These are phyloP conservation scores for Candida ponderosae DNA, from an alignment of 805 yeast genomes.

Conservation along the genomic window DNA sequence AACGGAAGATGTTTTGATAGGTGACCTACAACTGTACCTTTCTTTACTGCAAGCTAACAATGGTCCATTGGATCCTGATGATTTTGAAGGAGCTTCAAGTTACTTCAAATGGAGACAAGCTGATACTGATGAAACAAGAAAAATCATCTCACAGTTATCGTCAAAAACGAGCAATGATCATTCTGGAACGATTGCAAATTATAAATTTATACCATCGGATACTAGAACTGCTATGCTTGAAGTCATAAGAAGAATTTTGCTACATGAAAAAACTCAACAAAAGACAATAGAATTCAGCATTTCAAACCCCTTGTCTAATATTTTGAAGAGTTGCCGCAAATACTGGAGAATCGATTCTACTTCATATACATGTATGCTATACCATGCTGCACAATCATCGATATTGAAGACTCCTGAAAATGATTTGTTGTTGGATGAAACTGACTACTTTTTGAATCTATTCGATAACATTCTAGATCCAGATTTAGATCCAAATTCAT, in stretches of 20 bases:
- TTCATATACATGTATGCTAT: conserved; percentile 40
- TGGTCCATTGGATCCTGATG: conserved; percentile 22
- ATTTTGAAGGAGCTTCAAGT: conserved; percentile 26
- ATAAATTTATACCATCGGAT: conserved; percentile 30
- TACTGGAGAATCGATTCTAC: conserved; percentile 54
- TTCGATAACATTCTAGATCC: conserved; percentile 17
- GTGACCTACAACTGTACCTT: conserved; percentile 18
- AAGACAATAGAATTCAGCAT: conserved; percentile 30
- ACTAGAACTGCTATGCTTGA: conserved; percentile 32
- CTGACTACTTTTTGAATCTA: conserved; percentile 27
- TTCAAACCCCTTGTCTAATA: conserved; percentile 22
- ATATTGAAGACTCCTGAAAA: conserved; percentile 20
- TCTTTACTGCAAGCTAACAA: conserved; percentile 15
- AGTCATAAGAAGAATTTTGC: conserved; percentile 35
- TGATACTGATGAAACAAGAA: conserved; percentile 25
- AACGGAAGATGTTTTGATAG: conserved; percentile 24
- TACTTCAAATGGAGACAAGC: conserved; percentile 35
- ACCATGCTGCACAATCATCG: conserved; percentile 38
- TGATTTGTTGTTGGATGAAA: conserved; percentile 21
- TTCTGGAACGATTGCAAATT: conserved; percentile 1
- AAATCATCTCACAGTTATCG: conserved; percentile 18
- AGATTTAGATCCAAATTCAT: conserved; percentile 19
- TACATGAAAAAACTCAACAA: conserved; percentile 22
- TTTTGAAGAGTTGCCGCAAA: conserved; percentile 37
- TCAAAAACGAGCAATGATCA: neutral